Base-by-base conservation (phyloP, 2,329 filamentous ascomycete genomes). In the Hypoxylon sp. region DNA sequence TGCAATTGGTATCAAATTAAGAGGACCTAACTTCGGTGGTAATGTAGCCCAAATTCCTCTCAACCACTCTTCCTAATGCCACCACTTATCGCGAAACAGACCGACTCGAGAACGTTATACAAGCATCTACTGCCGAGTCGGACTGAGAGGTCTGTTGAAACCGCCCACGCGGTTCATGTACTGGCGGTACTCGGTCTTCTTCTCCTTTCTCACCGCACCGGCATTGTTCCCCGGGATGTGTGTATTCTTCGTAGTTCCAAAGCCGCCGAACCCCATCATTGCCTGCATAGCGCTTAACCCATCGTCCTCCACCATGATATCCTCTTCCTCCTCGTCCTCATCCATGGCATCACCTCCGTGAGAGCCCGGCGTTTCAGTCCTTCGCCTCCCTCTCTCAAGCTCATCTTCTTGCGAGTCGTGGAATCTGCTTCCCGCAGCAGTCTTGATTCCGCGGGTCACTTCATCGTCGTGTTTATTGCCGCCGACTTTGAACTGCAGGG, bases 161-260 rank as follows among this genome's bases (percentile, higher is more conserved):
- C 89, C 89, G 47, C 89, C 89, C 41, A 85, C 78, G 48, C 89
- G 82, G 67, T 94, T 94, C 85, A 99, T 99, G 73, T 99, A 99
- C 81, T 99, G 94, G 63, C 94, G 82, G 68, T 97, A 97, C 77
- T 95, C 84, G 9, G 87, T 89, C 83, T 91, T 92, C 84, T 96
- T 97, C 75, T 94, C 91, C 78, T 94, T 97, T 61, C 87, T 79
- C 42, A 97, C 85, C 0, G 79, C 90, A 46, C 89, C 92, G 30
- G 87, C 84, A 67, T 91, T 85, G 68, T 99, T 99, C 2, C 94
- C 94, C 0, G 83, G 80, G 1, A 99, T 86, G 68, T 97, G 95
- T 45, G 88, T 91, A 53, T 89, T 85, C 73, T 97, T 95, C 13
- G 94, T 97, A 16, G 84, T 86, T 50, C 86, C 87, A 73, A 97